Conservation (phyloP, 345 rosid genomes). For the Iberis pinnata region DNA sequence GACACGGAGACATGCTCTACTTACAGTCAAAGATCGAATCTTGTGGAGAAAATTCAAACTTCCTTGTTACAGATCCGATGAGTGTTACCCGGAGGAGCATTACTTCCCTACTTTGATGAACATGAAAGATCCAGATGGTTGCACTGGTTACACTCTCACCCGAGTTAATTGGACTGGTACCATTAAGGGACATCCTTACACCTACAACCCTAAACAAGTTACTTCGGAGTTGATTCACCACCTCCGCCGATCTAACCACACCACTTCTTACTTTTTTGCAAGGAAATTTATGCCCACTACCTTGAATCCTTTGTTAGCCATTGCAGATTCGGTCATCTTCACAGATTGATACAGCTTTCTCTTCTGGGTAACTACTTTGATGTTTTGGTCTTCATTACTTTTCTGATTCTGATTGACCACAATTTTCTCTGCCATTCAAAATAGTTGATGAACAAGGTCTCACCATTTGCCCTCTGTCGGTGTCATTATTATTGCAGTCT, state of each 20-base stretch:
- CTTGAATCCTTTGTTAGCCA: slow-evolving; percentile 8
- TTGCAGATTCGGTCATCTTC: slow-evolving; percentile 5
- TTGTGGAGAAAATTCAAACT: slow-evolving; percentile 12
- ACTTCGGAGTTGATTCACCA: background rate
- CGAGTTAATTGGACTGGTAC: slow-evolving; percentile 9
- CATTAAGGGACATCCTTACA: slow-evolving; percentile 8
- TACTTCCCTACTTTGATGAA: slow-evolving; percentile 12
- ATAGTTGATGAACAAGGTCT: no score
- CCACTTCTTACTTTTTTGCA: slow-evolving; percentile 4
- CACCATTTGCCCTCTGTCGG: no score
- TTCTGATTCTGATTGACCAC: no score
- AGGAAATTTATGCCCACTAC: background rate
- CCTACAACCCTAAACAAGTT: background rate
- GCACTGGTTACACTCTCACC: background rate
- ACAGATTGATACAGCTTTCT: background rate
- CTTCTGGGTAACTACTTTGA: background rate
- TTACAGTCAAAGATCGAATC: slow-evolving; percentile 1
- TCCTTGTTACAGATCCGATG: slow-evolving; percentile 5
- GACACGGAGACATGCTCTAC: slow-evolving; percentile 4
- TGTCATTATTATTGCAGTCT: no score
- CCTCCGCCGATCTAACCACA: background rate
- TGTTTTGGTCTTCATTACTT: no score
- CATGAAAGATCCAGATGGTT: slow-evolving; percentile 1
- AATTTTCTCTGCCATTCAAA: no score
- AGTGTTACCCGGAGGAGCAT: slow-evolving; percentile 17